A percentile compares a stretch with the other conserved stretches of the same genome.
Evolutionary conservation across 2,329 filamentous ascomycete species (phyloP).

Genomic region (Elsinoe fawcettii): DNA sequence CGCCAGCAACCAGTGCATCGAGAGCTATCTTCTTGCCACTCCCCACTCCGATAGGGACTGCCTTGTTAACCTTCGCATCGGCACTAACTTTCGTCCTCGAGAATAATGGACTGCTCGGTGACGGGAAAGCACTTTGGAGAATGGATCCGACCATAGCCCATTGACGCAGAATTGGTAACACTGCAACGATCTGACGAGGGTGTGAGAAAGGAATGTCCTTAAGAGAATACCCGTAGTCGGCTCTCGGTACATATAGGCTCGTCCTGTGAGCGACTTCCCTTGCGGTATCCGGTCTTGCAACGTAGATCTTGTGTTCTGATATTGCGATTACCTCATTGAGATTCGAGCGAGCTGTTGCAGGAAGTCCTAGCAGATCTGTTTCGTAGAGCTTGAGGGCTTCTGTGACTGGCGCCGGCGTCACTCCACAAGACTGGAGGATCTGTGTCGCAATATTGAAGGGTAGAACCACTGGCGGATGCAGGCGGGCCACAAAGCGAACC

Average conservation of each 20-base stretch:
- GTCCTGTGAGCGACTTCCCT: slow-evolving; percentile 40
- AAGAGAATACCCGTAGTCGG: slow-evolving; percentile 61
- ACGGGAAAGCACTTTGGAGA: slow-evolving; percentile 53
- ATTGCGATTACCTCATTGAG: slow-evolving; percentile 15
- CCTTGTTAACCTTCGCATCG: background rate
- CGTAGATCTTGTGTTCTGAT: background rate
- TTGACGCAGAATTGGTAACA: slow-evolving; percentile 68
- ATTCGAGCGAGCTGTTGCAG: slow-evolving; percentile 14
- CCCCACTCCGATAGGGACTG: background rate
- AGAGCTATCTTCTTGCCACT: slow-evolving; percentile 11
- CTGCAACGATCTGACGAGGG: slow-evolving; percentile 64
- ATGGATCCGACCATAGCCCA: slow-evolving; percentile 64
- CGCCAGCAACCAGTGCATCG: background rate
- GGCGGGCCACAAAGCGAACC: slow-evolving; percentile 64
- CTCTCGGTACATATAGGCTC: slow-evolving; percentile 62
- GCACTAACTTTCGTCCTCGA: background rate
- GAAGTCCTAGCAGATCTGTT: background rate
- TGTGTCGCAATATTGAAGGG: slow-evolving; percentile 57
- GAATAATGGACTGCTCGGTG: slow-evolving; percentile 17
- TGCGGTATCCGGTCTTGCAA: slow-evolving; percentile 18
- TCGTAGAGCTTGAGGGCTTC: slow-evolving; percentile 8
- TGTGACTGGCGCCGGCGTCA: background rate
- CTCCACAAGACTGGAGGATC: slow-evolving; percentile 49
- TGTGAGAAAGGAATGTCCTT: slow-evolving; percentile 68
- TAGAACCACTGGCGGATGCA: slow-evolving; percentile 66